Conservation (phyloP, 805 yeast species). For the Zygotorulaspora chibaensis region DNA sequence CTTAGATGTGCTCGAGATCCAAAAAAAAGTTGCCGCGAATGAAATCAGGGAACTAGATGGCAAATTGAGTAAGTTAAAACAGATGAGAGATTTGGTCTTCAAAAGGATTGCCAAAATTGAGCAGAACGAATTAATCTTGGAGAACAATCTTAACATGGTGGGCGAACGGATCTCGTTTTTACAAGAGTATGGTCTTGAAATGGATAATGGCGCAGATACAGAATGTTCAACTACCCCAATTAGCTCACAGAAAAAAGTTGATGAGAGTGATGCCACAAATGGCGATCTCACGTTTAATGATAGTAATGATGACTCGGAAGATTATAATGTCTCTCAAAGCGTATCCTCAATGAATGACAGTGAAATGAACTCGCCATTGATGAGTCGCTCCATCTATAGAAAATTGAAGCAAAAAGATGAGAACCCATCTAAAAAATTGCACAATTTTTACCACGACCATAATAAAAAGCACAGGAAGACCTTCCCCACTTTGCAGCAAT, state of each 20-base stretch:
- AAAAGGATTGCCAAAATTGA: conserved; percentile 58
- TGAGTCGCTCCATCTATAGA: conserved; percentile 42
- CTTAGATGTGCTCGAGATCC: conserved; percentile 53
- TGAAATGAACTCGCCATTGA: conserved; percentile 27
- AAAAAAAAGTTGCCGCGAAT: conserved; percentile 58
- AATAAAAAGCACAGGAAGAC: conserved; percentile 43
- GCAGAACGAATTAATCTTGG: conserved; percentile 54
- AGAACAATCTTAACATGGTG: conserved; percentile 43
- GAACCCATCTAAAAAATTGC: conserved; percentile 15
- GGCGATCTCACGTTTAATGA: conserved; percentile 5
- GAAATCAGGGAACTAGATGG: conserved; percentile 63
- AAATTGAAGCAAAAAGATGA: conserved; percentile 35
- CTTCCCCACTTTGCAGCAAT: conserved; percentile 61
- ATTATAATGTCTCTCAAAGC: not conserved
- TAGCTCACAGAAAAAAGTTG: conserved; percentile 5
- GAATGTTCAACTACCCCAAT: conserved; percentile 7
- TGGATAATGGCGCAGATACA: conserved; percentile 22
- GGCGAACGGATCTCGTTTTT: conserved; percentile 43
- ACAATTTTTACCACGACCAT: conserved; percentile 27
- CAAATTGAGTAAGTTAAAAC: conserved; percentile 48
- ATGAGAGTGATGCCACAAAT: conserved; percentile 3
- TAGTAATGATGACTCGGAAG: conserved; percentile 3
- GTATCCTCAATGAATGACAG: not conserved
- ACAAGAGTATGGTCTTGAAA: conserved; percentile 38
- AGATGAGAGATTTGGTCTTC: conserved; percentile 50